Conservation (phyloP, 2,329 filamentous ascomycete species). For the Polytolypa hystricis region DNA sequence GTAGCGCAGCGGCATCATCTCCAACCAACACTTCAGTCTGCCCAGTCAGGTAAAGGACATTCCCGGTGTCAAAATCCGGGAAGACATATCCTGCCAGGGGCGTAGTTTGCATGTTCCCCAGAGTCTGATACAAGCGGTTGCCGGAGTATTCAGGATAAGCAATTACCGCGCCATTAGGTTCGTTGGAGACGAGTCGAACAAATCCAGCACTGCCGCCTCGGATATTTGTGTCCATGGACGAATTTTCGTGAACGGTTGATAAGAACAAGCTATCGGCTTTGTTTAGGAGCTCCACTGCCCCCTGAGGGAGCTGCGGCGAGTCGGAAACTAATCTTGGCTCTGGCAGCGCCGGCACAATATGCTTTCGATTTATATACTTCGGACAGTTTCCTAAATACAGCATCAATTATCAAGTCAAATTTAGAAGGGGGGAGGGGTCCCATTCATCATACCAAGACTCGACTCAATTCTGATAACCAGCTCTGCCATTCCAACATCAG, state of each 20-base stretch:
- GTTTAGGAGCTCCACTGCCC: conserved; percentile 49
- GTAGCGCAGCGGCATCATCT: conserved; percentile 47
- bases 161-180: conserved; percentile 38
- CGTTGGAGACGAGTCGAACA: conserved; percentile 54
- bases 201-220: conserved; percentile 67
- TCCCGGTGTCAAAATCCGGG: conserved; percentile 61
- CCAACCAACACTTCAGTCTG: conserved; percentile 55
- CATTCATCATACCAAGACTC: conserved; percentile 46
- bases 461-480: conserved; percentile 60
- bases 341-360: conserved; percentile 45
- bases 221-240: conserved; percentile 74
- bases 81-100: conserved; percentile 59
- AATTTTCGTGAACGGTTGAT: conserved; percentile 49
- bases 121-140: conserved; percentile 71
- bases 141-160: conserved; percentile 78
- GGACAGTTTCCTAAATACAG: conserved; percentile 59
- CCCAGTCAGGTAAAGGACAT: conserved; percentile 66
- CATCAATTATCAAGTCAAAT: too few relatives aligned
- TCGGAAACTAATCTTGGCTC: conserved; percentile 42
- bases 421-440: too few relatives aligned
- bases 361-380: conserved; percentile 72
- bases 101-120: conserved; percentile 62
- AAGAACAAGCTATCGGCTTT: conserved; percentile 70
- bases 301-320: conserved; percentile 37
- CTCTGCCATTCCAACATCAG: conserved; percentile 35